Percentiles rank a stretch among this genome's conserved stretches.
These are phyloP conservation scores for Talaromyces adpressus DNA, from an alignment of 495 filamentous ascomycete species.

Conservation along the genomic window DNA sequence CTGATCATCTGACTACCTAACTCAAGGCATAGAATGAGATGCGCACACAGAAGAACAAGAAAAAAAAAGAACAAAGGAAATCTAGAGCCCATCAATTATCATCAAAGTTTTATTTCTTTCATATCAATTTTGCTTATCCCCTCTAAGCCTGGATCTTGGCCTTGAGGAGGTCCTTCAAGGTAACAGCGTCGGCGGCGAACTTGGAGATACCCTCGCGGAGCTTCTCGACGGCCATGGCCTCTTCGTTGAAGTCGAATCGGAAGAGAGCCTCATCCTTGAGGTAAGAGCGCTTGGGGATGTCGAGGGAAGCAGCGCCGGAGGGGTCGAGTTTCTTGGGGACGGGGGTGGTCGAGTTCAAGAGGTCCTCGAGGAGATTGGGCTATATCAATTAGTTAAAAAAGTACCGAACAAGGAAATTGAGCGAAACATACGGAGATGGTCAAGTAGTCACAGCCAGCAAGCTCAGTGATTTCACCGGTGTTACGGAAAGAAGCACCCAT, in stretches of 20 bases:
- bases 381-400: conserved; percentile 23
- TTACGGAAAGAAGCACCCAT: conserved; percentile 99
- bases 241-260: conserved; percentile 99
- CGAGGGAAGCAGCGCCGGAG: conserved; percentile 50
- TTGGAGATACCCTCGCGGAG: conserved; percentile 97
- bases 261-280: conserved; percentile 82
- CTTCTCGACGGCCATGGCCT: conserved; percentile 98
- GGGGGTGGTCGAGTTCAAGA: conserved; percentile 67
- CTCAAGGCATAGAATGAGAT: background rate
- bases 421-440: conserved; percentile 82
- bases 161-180: conserved; percentile 86
- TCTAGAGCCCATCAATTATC: conserved; percentile 5
- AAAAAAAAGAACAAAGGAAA: background rate
- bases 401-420: too few species aligned
- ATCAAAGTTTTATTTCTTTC: background rate
- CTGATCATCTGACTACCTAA: background rate
- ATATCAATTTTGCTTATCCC: background rate
- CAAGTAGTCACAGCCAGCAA: conserved; percentile 96
- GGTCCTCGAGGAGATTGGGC: conserved; percentile 90
- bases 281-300: conserved; percentile 86
- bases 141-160: conserved; percentile 63
- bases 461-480: conserved; percentile 91
- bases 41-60: background rate
- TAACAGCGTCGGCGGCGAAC: conserved; percentile 92
- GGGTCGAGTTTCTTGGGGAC: conserved; percentile 94